phyloP scores from a whole-genome alignment of 345 rosid species.

The Citrus mangshanensis region DNA sequence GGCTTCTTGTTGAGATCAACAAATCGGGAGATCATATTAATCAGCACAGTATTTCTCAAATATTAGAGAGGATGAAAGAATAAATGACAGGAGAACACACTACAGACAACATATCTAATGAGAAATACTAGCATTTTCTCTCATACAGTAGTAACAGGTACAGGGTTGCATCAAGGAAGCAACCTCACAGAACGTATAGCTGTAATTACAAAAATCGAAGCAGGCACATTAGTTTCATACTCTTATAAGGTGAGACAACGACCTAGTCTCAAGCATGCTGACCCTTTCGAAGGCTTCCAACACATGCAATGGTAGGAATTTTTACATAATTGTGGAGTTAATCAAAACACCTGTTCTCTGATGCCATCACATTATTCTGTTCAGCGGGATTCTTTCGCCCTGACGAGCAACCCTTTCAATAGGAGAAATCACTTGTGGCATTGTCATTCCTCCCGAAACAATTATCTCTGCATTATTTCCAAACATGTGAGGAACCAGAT shows the following conservation, averaged over 20 bases:
- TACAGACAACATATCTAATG: not conserved
- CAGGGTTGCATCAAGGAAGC: not conserved
- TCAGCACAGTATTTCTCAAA: too few relatives aligned
- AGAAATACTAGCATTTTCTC: not conserved
- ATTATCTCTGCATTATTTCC: constrained; percentile 51
- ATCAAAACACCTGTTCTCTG: not conserved
- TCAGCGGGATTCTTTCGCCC: constrained; percentile 43
- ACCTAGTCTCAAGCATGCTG: constrained; percentile 9
- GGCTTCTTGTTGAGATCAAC: too few relatives aligned
- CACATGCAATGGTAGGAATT: not conserved
- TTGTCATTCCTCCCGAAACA: constrained; percentile 69
- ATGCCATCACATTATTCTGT: constrained; percentile 34
- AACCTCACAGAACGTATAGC: not conserved
- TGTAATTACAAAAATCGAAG: not conserved
- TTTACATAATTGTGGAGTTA: constrained; percentile 9
- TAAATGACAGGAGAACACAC: not conserved
- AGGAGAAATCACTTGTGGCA: constrained; percentile 63
- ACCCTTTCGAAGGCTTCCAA: not conserved
- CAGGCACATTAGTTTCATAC: not conserved
- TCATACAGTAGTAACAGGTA: not conserved
- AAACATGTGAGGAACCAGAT: not conserved
- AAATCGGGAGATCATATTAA: too few relatives aligned
- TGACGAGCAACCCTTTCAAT: constrained; percentile 35
- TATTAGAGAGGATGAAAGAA: not conserved
- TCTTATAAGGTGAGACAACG: not conserved